Base-by-base conservation (phyloP, 164 flowering plant species). In the Amborella trichopoda region DNA sequence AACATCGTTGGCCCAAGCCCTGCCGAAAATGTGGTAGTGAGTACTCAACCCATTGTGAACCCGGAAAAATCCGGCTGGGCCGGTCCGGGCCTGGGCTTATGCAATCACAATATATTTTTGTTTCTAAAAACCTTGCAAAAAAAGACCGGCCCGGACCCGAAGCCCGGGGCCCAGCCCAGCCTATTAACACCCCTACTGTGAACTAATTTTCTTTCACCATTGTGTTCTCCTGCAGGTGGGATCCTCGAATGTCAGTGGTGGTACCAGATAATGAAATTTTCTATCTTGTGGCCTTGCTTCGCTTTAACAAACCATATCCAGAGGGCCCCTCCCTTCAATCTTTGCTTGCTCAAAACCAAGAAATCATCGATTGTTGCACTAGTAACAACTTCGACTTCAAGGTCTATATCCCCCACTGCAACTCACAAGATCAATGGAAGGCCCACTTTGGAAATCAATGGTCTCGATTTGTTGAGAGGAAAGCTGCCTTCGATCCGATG, bases 201-300 rank as follows among this genome's bases (percentile, higher is more conserved):
- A n/a, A n/a, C n/a, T n/a, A n/a, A n/a, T n/a, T n/a, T n/a, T n/a
- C 34, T 30, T 30, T 30, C 9, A 30, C 34, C 34, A 13, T 30
- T 30, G 34, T 6, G 13, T 30, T 30, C 5, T 28, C 9, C 1
- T 20, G 36, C 64, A 81, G 95, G 77, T 83, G 97, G 97, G 94
- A 90, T 49, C 26, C 12, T 20, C 72, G 89, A 10, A 74, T 78
- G 14, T 90, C 97, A 0, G 84, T 71, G 40, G 83, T 64, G 20
- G 6, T 85, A 25, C 97, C 97, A 0, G 77, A 80, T 33, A 80
- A 70, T 1, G 94, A 89, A 18, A 73, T 89, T 28, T 83, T 89
- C 54, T 89, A 85, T 64, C 11, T 85, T 6, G 74, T 89, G 44
- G 97, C 91, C 3, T 54, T 90, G 63, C 74, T 90, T 2, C 61